phyloP scores from a whole-genome alignment of 805 yeast genomes.

The Ogataea salicorniae region DNA sequence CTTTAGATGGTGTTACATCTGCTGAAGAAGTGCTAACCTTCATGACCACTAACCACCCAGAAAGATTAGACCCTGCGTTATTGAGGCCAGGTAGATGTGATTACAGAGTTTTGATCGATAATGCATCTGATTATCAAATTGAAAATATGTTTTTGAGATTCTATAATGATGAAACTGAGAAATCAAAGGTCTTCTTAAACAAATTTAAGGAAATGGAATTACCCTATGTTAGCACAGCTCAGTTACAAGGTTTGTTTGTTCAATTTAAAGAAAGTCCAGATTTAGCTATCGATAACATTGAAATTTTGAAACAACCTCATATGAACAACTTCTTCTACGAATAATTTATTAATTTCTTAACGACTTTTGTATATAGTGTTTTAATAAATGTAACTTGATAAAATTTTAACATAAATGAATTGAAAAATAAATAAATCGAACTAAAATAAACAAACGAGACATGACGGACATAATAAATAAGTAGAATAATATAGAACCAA shows the following conservation, averaged over 20 bases:
- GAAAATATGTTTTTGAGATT: constrained; percentile 81
- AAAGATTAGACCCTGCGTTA: constrained; percentile 85
- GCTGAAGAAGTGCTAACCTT: constrained; percentile 95
- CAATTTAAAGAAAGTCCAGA: constrained; percentile 81
- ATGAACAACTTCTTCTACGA: constrained; percentile 31
- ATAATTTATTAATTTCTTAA: constrained; percentile 2
- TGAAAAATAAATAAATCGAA: neutral
- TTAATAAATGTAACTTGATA: constrained; percentile 1
- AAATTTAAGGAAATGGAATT: constrained; percentile 43
- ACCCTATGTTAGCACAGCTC: constrained; percentile 78
- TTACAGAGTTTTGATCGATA: constrained; percentile 71
- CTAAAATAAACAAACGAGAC: neutral
- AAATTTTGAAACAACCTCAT: constrained; percentile 34
- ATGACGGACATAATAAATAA: neutral
- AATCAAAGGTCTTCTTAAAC: constrained; percentile 47
- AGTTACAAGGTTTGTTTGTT: constrained; percentile 91
- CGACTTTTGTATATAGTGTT: neutral
- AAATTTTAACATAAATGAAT: neutral
- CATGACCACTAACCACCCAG: constrained; percentile 98
- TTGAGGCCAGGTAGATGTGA: constrained; percentile 95
- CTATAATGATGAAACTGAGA: constrained; percentile 56
- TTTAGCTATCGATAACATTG: constrained; percentile 65
- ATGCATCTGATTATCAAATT: constrained; percentile 82
- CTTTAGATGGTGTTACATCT: constrained; percentile 95
- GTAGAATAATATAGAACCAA: neutral